Percentiles rank a stretch among this genome's conserved stretches.
Evolutionary conservation across 805 yeast genomes (phyloP).

Genomic region (Clavispora santaluciae): DNA sequence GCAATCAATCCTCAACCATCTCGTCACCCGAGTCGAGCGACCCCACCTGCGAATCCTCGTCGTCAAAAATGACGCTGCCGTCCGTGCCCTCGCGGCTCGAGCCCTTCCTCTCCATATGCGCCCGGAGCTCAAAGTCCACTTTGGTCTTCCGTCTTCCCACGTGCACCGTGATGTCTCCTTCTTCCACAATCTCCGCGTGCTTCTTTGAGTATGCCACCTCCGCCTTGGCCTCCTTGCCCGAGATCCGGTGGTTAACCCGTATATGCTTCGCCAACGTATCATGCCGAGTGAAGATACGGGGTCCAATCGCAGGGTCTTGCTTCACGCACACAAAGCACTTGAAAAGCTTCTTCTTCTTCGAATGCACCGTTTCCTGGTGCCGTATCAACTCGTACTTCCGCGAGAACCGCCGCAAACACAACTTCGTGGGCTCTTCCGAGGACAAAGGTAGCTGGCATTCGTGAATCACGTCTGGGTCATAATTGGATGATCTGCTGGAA

Average conservation of each 20-base stretch:
- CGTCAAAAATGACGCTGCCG: conserved; percentile 12
- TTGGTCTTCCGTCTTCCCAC: conserved; percentile 43
- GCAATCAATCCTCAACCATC: conserved; percentile 2
- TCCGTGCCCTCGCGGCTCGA: conserved; percentile 13
- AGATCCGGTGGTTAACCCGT: conserved; percentile 41
- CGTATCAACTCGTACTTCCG: conserved; percentile 86
- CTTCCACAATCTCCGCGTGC: conserved; percentile 45
- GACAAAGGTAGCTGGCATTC: conserved; percentile 41
- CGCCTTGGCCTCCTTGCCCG: conserved; percentile 44
- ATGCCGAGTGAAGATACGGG: conserved; percentile 85
- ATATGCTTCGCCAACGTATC: conserved; percentile 94
- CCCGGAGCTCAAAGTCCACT: conserved; percentile 42
- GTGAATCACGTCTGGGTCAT: conserved; percentile 44
- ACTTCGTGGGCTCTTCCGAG: conserved; percentile 37
- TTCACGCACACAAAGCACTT: conserved; percentile 84
- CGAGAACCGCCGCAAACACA: conserved; percentile 40
- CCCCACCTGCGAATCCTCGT: conserved; percentile 13
- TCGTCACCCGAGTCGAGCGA: conserved; percentile 8
- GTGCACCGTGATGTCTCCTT: conserved; percentile 43
- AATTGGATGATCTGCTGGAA: conserved; percentile 36
- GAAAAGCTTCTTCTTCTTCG: conserved; percentile 77
- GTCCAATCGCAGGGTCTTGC: conserved; percentile 48
- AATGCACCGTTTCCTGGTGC: conserved; percentile 95
- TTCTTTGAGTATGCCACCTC: conserved; percentile 43
- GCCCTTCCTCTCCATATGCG: conserved; percentile 39